Evolutionary conservation across 108 stramenopile genomes (phyloP), one percentile per base, ranked within the genome.

Genomic region (Conticribra weissflogii): DNA sequence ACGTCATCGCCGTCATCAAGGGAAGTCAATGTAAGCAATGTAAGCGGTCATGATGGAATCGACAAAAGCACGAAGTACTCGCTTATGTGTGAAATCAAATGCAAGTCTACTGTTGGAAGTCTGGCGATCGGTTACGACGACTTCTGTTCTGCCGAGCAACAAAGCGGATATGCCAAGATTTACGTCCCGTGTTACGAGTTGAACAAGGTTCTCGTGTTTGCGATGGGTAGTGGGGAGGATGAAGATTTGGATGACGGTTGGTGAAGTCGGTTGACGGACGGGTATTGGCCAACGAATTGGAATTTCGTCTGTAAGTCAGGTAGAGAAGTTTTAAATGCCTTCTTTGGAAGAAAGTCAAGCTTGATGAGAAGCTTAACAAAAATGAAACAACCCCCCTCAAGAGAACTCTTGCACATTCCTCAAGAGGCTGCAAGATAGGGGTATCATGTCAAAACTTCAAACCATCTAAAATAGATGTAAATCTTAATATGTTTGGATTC

Each of bases 151-250:
- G 72, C 55, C 34, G 80, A 86, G 57, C 88, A 92, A 54, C 87
- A 88, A 54, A 76, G 81, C 48, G 95, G 92, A n/a, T 94, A 93
- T 67, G 96, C 97, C 12, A 96, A 96, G 76, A 74, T 98, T 30
- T 96, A 96, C 75, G 76, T 98, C 22, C 96, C 97, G 16, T 93
- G 93, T 78, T 96, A 90, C 62, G 97, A 98, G 59, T 89, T 91
- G 54, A 91, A 96, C 72, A 96, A 96, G 67, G 83, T 98, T 29
- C 83, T 94, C 7, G 89, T 93, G 8, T 97, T 97, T 85, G 85
- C 88, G 0, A 25, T 93, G 24, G 91, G 87, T 3, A 66, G 59
- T 32, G 73, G 73, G 1, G 73, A 75, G 45, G 75, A 76, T 32
- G 75, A 81, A 41, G 36, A 41, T 41, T 9, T 41, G 5, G 36